A percentile compares a stretch with the other conserved stretches of the same genome.
Evolutionary conservation across 495 filamentous ascomycete genomes (phyloP).

Genomic region (Penicillium alfredii): DNA sequence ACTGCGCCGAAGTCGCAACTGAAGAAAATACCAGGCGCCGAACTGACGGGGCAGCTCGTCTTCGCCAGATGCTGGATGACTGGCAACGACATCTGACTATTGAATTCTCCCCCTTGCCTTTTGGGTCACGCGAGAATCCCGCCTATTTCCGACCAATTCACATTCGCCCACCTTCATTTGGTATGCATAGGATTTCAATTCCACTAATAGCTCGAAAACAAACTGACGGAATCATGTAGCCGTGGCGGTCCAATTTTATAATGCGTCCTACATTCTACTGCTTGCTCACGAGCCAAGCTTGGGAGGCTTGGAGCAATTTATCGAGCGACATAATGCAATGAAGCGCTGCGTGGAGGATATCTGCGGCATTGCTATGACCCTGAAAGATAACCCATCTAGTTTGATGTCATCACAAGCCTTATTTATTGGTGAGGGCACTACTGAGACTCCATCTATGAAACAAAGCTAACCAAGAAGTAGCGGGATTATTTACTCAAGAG

Average conservation of each 20-base stretch:
- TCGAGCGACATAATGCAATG: constrained; percentile 13
- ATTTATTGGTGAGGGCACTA: constrained; percentile 13
- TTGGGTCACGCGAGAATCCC: background rate
- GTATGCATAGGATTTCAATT: constrained; percentile 5
- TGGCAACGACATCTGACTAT: constrained; percentile 21
- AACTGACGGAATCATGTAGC: constrained; percentile 2
- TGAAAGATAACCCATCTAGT: constrained; percentile 19
- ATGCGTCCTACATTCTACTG: constrained; percentile 16
- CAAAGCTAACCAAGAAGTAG: constrained; percentile 5
- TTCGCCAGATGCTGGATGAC: constrained; percentile 17
- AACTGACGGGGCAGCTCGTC: constrained; percentile 8
- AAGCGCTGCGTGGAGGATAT: constrained; percentile 16
- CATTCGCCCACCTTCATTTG: constrained; percentile 20
- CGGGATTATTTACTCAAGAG: constrained; percentile 14
- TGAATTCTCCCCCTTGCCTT: constrained; percentile 20
- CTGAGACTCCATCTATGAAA: background rate
- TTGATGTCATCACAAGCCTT: constrained; percentile 27
- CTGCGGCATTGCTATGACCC: constrained; percentile 19
- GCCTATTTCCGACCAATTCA: constrained; percentile 12
- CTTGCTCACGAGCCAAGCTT: constrained; percentile 17
- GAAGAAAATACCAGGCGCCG: constrained; percentile 5
- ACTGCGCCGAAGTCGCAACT: constrained; percentile 2
- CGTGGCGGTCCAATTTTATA: constrained; percentile 19
- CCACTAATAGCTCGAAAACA: background rate
- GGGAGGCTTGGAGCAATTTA: constrained; percentile 10